These are phyloP conservation scores for Saccharomyces paradoxus DNA, from an alignment of 805 yeast species.

Conservation along the genomic window DNA sequence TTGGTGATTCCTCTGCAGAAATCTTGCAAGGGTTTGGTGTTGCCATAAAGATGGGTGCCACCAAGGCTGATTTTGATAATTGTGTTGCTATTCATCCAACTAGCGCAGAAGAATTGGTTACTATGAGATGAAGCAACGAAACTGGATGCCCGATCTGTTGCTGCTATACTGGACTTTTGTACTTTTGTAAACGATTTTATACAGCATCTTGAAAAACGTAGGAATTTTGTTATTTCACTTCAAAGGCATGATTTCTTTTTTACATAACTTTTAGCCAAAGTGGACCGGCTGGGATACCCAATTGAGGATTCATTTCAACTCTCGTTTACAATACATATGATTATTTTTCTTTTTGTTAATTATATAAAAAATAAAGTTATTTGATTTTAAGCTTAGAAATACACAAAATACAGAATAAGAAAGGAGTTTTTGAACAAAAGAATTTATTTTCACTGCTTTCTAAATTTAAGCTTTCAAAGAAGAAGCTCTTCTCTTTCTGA, in stretches of 20 bases:
- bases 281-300: background rate
- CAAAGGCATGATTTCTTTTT: background rate
- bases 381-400: background rate
- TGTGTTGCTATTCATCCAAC: slow-evolving; percentile 99
- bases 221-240: background rate
- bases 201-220: background rate
- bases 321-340: background rate
- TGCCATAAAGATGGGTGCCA: slow-evolving; percentile 98
- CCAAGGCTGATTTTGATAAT: slow-evolving; percentile 88
- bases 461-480: slow-evolving; percentile 76
- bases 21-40: slow-evolving; percentile 98
- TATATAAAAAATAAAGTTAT: background rate
- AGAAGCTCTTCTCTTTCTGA: slow-evolving; percentile 99
- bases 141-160: background rate
- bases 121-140: slow-evolving; percentile 33
- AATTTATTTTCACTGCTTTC: background rate
- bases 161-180: background rate
- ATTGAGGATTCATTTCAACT: background rate
- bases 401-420: background rate
- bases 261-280: too few relatives aligned
- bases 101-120: slow-evolving; percentile 94
- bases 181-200: background rate
- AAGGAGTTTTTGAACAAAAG: background rate
- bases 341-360: background rate
- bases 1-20: slow-evolving; percentile 87